phyloP scores from a whole-genome alignment of 2,329 filamentous ascomycete genomes.

The Colletotrichum endophyticum region DNA sequence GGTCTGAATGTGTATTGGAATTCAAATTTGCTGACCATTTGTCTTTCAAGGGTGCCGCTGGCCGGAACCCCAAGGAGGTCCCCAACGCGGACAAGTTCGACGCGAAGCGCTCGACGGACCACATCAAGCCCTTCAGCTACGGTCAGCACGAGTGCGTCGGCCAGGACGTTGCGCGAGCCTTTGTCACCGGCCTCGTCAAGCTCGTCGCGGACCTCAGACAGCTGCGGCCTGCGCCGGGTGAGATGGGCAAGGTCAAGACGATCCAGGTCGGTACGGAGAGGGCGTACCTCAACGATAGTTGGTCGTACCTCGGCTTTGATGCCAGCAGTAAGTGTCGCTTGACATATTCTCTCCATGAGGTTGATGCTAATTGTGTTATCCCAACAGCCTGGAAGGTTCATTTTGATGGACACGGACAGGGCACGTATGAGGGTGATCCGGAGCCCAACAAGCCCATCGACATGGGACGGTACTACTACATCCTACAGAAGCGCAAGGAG shows the following conservation, averaged over 20 bases:
- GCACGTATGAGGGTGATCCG: conserved; percentile 33
- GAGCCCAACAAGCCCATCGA: conserved; percentile 5
- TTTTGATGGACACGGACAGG: conserved; percentile 42
- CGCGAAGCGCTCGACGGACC: conserved; percentile 40
- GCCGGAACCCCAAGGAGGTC: conserved; percentile 41
- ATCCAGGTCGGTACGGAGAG: conserved; percentile 43
- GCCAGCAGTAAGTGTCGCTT: conserved; percentile 45
- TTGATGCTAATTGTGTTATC: no score
- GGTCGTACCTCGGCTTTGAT: conserved; percentile 49
- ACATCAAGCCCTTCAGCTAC: conserved; percentile 47
- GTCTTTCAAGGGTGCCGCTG: conserved; percentile 28
- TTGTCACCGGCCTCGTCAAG: conserved; percentile 46
- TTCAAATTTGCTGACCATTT: no score
- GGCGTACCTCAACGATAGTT: conserved; percentile 52
- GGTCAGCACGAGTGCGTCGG: conserved; percentile 52
- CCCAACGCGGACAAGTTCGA: conserved; percentile 44
- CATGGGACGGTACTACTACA: conserved; percentile 38
- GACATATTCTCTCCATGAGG: rapidly evolving
- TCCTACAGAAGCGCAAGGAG: conserved; percentile 37
- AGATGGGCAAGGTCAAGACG: conserved; percentile 50
- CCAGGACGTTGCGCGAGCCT: conserved; percentile 43
- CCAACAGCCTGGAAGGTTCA: conserved; percentile 41
- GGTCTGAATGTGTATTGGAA: no score
- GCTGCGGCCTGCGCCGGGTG: conserved; percentile 48
- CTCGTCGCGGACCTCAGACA: conserved; percentile 46